Conservation (phyloP, 192 early-diverging fungal species). For the Entomortierella chlamydospora region DNA sequence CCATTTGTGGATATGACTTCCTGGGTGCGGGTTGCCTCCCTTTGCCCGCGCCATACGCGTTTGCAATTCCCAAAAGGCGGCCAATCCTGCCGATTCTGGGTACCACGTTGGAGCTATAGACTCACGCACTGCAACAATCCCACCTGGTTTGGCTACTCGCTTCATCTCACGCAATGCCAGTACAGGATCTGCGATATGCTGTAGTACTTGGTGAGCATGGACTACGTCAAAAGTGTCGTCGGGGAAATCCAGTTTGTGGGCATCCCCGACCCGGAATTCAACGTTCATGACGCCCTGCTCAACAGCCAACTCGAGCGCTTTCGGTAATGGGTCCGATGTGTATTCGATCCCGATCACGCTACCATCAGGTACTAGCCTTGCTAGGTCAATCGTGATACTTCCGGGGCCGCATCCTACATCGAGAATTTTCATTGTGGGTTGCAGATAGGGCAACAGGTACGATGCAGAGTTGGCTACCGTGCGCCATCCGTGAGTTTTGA, state of each 20-base stretch:
- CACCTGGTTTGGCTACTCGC: slow-evolving; percentile 5
- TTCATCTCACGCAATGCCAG: slow-evolving; percentile 20
- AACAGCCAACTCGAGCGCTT: slow-evolving; percentile 2
- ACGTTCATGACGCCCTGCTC: slow-evolving; percentile 20
- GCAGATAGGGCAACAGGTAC: slow-evolving; percentile 11
- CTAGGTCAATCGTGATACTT: slow-evolving; percentile 18
- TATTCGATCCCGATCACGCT: slow-evolving; percentile 26
- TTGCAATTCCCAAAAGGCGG: slow-evolving; percentile 4
- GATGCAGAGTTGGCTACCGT: slow-evolving; percentile 13
- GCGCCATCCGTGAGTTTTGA: slow-evolving; percentile 22
- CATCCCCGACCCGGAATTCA: slow-evolving; percentile 18
- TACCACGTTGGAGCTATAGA: slow-evolving; percentile 7
- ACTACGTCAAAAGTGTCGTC: slow-evolving; percentile 26
- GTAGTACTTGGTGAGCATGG: slow-evolving; percentile 22
- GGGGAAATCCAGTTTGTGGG: slow-evolving; percentile 22
- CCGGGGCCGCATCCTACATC: slow-evolving; percentile 30
- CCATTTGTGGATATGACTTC: slow-evolving; percentile 8
- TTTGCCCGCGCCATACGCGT: slow-evolving; percentile 13
- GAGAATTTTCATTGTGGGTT: slow-evolving; percentile 16
- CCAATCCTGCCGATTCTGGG: slow-evolving; percentile 22
- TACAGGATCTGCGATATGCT: slow-evolving; percentile 24
- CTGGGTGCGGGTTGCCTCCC: slow-evolving; percentile 18
- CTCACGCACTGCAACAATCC: slow-evolving; percentile 21
- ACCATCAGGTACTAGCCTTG: slow-evolving; percentile 17
- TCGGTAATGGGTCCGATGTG: slow-evolving; percentile 9